phyloP scores from a whole-genome alignment of 1,139 yeast genomes.

The Yamadazyma taylorii region DNA sequence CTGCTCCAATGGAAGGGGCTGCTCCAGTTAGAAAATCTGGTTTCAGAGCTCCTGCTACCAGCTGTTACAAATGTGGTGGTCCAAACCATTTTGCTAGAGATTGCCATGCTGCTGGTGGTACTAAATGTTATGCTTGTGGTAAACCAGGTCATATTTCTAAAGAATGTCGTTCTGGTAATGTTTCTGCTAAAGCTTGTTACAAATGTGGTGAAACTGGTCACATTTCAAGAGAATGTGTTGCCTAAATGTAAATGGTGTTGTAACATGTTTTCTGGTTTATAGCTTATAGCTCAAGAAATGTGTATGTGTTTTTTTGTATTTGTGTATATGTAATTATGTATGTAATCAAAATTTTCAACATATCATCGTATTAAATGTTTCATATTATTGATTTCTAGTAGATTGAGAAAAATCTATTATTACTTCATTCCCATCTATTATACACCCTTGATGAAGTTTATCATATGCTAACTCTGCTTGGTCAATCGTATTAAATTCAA shows the following conservation, averaged over 20 bases:
- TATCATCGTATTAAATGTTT: neutral
- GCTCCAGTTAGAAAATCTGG: slow-evolving; percentile 21
- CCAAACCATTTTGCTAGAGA: slow-evolving; percentile 93
- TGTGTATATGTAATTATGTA: slow-evolving; percentile 3
- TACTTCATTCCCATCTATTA: slow-evolving; percentile 64
- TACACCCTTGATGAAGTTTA: slow-evolving; percentile 54
- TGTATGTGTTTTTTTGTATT: slow-evolving; percentile 8
- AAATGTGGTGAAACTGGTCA: slow-evolving; percentile 40
- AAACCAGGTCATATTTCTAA: slow-evolving; percentile 85
- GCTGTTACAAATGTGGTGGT: slow-evolving; percentile 91
- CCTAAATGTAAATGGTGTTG: slow-evolving; percentile 8
- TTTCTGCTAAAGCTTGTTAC: slow-evolving; percentile 49
- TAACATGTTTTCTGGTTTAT: neutral
- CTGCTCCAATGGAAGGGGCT: slow-evolving; percentile 23
- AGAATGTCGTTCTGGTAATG: slow-evolving; percentile 61
- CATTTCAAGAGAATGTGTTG: slow-evolving; percentile 37
- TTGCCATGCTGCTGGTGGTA: slow-evolving; percentile 65
- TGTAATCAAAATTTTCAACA: too few relatives aligned
- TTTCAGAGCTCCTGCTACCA: slow-evolving; percentile 37
- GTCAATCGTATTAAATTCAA: slow-evolving; percentile 48
- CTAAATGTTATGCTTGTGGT: slow-evolving; percentile 92
- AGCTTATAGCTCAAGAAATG: too few relatives aligned
- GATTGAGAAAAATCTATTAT: slow-evolving; percentile 73
- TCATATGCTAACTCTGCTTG: slow-evolving; percentile 61
- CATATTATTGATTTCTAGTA: slow-evolving; percentile 15